Evolutionary conservation across 495 filamentous ascomycete genomes (phyloP), one percentile per base, ranked within the genome.

Genomic region (Podospora appendiculata): DNA sequence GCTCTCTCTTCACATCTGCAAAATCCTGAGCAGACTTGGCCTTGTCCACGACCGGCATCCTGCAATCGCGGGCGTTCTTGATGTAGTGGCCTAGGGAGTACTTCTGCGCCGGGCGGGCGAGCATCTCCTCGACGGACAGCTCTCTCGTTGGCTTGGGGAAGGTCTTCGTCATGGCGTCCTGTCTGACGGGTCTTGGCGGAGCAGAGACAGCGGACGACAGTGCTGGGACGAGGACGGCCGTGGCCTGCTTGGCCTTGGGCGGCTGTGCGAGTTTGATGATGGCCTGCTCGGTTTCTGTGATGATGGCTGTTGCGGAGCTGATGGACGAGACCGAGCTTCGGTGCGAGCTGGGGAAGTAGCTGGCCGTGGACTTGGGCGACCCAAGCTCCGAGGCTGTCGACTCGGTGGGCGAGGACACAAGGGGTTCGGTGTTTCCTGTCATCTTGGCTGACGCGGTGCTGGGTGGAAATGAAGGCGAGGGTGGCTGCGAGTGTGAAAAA

Each of bases 41-140:
- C 32, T 58, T 49, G 53, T 46, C 47, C 19, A 43, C 36, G 9
- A 14, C 40, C 2, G 52, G 52, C 35, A 38, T 6, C 9, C 48
- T 5, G 36, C 16, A 16, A 34, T 52, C 53, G 10, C 60, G 58
- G 3, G 61, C 65, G 46, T 69, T 64, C 62, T 69, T 67, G 35
- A 72, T 58, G 36, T 63, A 70, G 58, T 72, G 60, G 44, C 60
- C 38, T n/a, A 74, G 56, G 12, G 67, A 66, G 49, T 62, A 63
- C 55, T 62, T 66, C 38, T 52, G 50, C 0, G 72, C 71, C 54
- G 58, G 45, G 34, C 63, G 67, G 6, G 69, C 64, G 13, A 77
- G 67, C 40, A 74, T 62, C 52, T 67, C 61, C 33, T 67, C 70
- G 38, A 77, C 53, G 42, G 62, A 65, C 14, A 69, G 47, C 45